Base-by-base conservation (phyloP, 192 early-diverging fungal species). In the Chytriomyces sp. region DNA sequence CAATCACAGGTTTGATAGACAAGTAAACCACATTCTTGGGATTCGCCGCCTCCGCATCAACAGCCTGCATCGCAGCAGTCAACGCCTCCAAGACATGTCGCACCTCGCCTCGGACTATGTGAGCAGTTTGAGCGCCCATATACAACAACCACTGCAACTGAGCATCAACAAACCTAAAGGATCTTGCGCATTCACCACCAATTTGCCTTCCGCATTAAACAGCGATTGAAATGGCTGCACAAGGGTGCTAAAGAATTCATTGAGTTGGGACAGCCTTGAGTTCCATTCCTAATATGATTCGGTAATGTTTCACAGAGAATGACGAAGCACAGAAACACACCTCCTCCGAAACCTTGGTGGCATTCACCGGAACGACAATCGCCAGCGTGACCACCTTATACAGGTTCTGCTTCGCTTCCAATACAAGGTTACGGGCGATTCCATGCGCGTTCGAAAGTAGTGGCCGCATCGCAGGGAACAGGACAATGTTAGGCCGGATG, bases 321-420 rank as follows among this genome's bases (percentile, higher is more conserved):
- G 12, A 28, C 22, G 19, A 37, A 61, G 38, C 2, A 65, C 8
- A 65, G 7, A 65, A 65, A 25, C 14, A 52, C 38, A 65, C 63
- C 39, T 65, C 63, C 28, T 65, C 63, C 4, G 26, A 28, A n/a
- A 60, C 70, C 28, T 60, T 60, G 26, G 39, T 44, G 26, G 6
- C 28, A 2, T 17, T 26, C 1, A 31, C 34, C 25, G 70, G 70
- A 10, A 64, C 44, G 12, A 72, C 70, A 58, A 54, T 31, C 12
- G 64, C 64, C n/a, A 54, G 5, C 12, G 60, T 65, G 44, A 41
- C 44, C 28, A 74, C 61, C 56, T 74, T 74, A 38, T 74, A 65
- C 19, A 64, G 4, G 34, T 52, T 66, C 32, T 6, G 19, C 22
- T 49, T 56, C 7, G 38, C 12, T 14, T 52, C 63, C 31, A 5